phyloP scores from a whole-genome alignment of 441 rosid species.

The Capsella rubella region DNA sequence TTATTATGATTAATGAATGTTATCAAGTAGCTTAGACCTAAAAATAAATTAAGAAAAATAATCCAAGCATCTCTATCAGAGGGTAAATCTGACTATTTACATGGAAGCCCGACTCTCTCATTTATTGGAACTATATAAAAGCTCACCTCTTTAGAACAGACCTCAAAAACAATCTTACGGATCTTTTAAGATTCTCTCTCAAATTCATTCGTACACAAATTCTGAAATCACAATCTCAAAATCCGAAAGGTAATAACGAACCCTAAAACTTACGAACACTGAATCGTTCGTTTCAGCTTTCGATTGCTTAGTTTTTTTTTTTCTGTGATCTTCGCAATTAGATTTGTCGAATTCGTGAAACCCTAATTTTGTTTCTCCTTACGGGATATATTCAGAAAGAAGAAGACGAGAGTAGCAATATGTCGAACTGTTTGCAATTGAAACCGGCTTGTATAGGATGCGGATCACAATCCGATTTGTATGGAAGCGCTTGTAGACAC shows the following conservation, averaged over 20 bases:
- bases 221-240: conserved; percentile 14
- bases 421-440: conserved; percentile 71
- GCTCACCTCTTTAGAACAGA: neutral
- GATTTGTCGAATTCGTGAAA: conserved; percentile 9
- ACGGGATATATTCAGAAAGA: neutral
- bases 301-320: neutral
- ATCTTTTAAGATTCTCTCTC: neutral
- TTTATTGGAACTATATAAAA: too few relatives aligned
- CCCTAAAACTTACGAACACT: neutral
- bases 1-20: neutral
- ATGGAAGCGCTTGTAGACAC: conserved; percentile 84
- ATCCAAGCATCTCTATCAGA: neutral
- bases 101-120: neutral
- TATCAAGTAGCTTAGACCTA: neutral
- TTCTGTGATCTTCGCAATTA: conserved; percentile 1
- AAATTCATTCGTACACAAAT: neutral
- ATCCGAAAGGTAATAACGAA: conserved; percentile 34
- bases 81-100: neutral
- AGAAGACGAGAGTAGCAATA: conserved; percentile 22
- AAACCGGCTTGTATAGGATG: conserved; percentile 75
- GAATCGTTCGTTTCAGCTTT: neutral
- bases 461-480: conserved; percentile 63
- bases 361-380: conserved; percentile 13
- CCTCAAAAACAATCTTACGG: neutral
- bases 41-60: neutral